Evolutionary conservation across 1,139 yeast genomes (phyloP), one percentile per base, ranked within the genome.

Genomic region (Eremothecium coryli): DNA sequence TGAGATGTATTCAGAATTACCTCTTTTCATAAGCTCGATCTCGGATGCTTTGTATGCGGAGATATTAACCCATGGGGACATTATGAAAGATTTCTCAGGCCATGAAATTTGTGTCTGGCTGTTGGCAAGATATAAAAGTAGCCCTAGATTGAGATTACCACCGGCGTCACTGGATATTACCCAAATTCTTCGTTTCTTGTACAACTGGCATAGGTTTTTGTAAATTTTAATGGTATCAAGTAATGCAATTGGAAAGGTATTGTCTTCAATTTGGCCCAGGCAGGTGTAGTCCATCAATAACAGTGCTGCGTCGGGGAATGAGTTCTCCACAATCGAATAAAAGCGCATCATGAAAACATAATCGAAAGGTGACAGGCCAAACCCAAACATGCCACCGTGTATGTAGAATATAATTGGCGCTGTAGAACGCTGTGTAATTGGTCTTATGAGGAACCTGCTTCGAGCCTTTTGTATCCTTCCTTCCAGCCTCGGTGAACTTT

Each of bases 21-120:
- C 36, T n/a, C 31, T 27, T 5, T 29, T 38, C 11, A 31, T 25
- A 3, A 25, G 14, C 13, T 25, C 5, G 16, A 15, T 16, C 15
- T 30, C 30, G 4, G 32, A 13, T 3, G 3, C 15, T 4, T 15
- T 25, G 16, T n/a, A 18, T 5, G 31, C 37, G 3, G 49, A 35
- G 12, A 51, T 44, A 32, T 51, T 49, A 17, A 48, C 35, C 56
- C 56, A 51, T 4, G 56, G 56, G 27, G 55, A 49, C 8, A 51
- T 33, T 5, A 37, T 37, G 8, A 50, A 23, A 9, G 45, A 48
- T 28, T 43, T 45, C 15, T 34, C 33, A 7, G 56, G 56, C 7
- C 41, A 25, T 1, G 8, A 20, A 20, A 37, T 20, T 2, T n/a
- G 5, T n/a, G n/a, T 16, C 5, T 25, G n/a, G n/a, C n/a, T 15